Evolutionary conservation across 495 filamentous ascomycete species (phyloP).

Genomic region (Penicillium tannophilum): DNA sequence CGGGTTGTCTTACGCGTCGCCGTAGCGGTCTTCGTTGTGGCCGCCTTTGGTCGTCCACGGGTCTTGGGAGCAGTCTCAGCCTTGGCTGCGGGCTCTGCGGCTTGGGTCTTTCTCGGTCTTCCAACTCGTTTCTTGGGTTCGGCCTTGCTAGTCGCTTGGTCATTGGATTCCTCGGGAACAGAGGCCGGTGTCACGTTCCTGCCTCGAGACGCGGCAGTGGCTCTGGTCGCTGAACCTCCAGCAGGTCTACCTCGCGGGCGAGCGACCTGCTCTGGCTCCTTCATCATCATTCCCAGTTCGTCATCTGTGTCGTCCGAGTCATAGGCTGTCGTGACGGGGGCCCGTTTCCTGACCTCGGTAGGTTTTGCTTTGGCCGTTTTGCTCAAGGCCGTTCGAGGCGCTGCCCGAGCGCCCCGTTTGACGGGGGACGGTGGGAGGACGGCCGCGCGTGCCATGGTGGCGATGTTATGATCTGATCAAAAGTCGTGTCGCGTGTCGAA

Average conservation of each 20-base stretch:
- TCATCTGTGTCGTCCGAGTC: conserved; percentile 41
- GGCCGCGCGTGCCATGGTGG: conserved; percentile 45
- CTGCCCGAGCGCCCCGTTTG: conserved; percentile 39
- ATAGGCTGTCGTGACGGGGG: conserved; percentile 18
- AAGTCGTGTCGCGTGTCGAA: conserved; percentile 13
- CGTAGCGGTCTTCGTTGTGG: conserved; percentile 17
- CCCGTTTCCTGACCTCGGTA: conserved; percentile 19
- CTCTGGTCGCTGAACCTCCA: conserved; percentile 14
- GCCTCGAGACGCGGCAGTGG: conserved; percentile 19
- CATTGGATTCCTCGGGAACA: conserved; percentile 12
- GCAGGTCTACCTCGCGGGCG: conserved; percentile 22
- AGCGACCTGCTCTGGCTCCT: conserved; percentile 18
- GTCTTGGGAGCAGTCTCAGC: conserved; percentile 8
- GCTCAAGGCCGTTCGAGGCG: conserved; percentile 27
- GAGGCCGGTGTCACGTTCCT: conserved; percentile 22
- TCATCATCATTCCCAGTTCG: conserved; percentile 39
- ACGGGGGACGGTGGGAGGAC: conserved; percentile 40
- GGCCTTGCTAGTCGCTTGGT: conserved; percentile 18
- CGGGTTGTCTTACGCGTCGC: conserved; percentile 31
- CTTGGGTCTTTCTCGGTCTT: conserved; percentile 33
- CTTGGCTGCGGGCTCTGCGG: neutral
- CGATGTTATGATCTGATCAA: conserved; percentile 7
- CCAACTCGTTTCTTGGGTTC: conserved; percentile 39
- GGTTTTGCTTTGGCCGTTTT: conserved; percentile 23
- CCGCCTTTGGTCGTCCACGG: conserved; percentile 12